Evolutionary conservation across 768 basidiomycete genomes (phyloP).

Genomic region (Serendipita vermifera): DNA sequence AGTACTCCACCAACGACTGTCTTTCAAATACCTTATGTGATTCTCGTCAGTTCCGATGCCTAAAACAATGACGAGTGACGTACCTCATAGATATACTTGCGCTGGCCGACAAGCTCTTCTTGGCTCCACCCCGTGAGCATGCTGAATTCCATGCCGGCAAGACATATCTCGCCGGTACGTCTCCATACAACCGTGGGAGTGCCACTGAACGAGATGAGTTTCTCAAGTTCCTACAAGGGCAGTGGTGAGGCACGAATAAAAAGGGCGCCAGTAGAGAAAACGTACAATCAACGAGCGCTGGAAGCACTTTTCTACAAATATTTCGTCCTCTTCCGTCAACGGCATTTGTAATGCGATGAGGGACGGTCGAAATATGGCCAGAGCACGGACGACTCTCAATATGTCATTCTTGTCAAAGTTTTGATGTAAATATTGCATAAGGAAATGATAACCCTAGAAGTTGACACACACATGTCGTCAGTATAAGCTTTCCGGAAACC

Average conservation of each 20-base stretch:
- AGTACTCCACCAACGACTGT: slow-evolving; percentile 87
- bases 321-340: slow-evolving; percentile 86
- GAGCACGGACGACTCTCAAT: slow-evolving; percentile 80
- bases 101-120: slow-evolving; percentile 56
- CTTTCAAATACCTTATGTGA: slow-evolving; percentile 76
- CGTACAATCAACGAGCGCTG: slow-evolving; percentile 80
- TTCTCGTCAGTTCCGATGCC: background rate
- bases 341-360: slow-evolving; percentile 98
- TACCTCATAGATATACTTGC: slow-evolving; percentile 39
- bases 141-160: slow-evolving; percentile 93
- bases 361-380: slow-evolving; percentile 92
- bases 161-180: slow-evolving; percentile 92
- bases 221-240: slow-evolving; percentile 69
- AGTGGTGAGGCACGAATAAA: slow-evolving; percentile 10
- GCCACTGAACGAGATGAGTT: slow-evolving; percentile 91
- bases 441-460: slow-evolving; percentile 92
- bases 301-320: slow-evolving; percentile 92
- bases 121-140: slow-evolving; percentile 84
- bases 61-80: slow-evolving; percentile 18
- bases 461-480: too few relatives aligned
- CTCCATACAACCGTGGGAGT: slow-evolving; percentile 98
- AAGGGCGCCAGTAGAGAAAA: slow-evolving; percentile 12
- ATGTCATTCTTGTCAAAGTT: slow-evolving; percentile 97
- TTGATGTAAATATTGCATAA: slow-evolving; percentile 83
- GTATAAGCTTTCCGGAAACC: too few relatives aligned